These are phyloP conservation scores for Melampsora larici-populina DNA, from an alignment of 1,284 basidiomycete genomes.

Conservation along the genomic window DNA sequence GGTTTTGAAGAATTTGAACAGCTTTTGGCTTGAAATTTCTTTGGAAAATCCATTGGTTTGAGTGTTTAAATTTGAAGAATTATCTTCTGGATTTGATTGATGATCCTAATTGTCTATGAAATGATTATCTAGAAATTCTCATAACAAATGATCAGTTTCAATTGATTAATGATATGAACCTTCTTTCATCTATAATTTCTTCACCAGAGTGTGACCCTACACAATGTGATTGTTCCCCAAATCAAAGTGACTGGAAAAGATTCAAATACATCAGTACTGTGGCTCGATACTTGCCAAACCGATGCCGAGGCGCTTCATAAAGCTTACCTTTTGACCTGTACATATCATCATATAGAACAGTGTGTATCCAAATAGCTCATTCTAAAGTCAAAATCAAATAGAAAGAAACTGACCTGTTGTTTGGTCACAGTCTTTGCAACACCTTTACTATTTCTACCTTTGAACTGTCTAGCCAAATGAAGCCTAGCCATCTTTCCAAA, in stretches of 20 bases:
- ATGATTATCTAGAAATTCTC: conserved; percentile 8
- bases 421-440: conserved; percentile 79
- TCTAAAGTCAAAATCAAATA: not conserved
- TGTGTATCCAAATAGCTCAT: no score
- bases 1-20: no score
- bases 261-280: not conserved
- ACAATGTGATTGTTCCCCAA: conserved; percentile 65
- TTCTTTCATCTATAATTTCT: conserved; percentile 27
- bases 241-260: conserved; percentile 76
- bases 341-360: no score
- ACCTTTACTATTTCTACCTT: conserved; percentile 91
- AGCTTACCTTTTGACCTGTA: conserved; percentile 23
- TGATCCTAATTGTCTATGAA: not conserved
- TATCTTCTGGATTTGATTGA: not conserved
- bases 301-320: not conserved
- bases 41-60: not conserved
- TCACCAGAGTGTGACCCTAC: not conserved
- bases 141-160: conserved; percentile 12
- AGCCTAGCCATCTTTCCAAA: conserved; percentile 95
- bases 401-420: conserved; percentile 71
- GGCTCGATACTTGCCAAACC: not conserved
- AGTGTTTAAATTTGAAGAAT: not conserved
- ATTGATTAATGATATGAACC: conserved; percentile 21
- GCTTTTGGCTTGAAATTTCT: not conserved
- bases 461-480: conserved; percentile 94